Base-by-base conservation (phyloP, 768 basidiomycete genomes). In the Pleurotus platypus region DNA sequence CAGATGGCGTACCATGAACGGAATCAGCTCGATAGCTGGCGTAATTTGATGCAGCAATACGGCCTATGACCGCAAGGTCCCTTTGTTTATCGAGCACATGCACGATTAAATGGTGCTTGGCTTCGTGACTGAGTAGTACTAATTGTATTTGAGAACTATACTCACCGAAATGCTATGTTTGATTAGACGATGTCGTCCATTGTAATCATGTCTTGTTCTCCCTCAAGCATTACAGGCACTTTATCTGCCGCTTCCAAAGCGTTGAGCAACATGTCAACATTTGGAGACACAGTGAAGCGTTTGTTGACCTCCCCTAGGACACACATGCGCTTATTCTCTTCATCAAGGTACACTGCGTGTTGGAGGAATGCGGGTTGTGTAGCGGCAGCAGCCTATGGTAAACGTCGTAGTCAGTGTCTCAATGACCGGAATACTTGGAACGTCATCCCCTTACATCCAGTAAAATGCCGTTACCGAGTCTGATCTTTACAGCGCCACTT, bases 291-390 rank as follows among this genome's bases (percentile, higher is more conserved):
- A 20, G 90, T 78, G 64, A 92, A 96, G 57, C 88, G 84, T 69
- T 87, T 88, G 74, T 87, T 87, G 48, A 96, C 82, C 67, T 94
- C 88, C n/a, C 94, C 94, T 0, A 97, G 75, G 3, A 94, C 84
- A 38, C 77, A 78, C 18, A 93, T 70, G 22, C 75, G 76, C 63
- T 87, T 88, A 16, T 76, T 72, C 39, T 70, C 70, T 51, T 72
- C 64, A 67, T 96, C 86, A 26, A 96, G 66, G 62, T 86, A 79
- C 16, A 91, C 87, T 5, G 90, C 89, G 56, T 96, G 92, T 67
- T 95, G 92, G 2, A 95, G 79, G 69, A 96, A 96, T 0, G 92
- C 89, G 1, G 92, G 85, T 56, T 88, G 89, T 1, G 90, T 92
- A 6, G 87, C 91, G 8, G 89, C 84, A 15, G 81, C 84, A 30